These are phyloP conservation scores for Castanospermum australe DNA, from an alignment of 306 rosid species.

Conservation along the genomic window DNA sequence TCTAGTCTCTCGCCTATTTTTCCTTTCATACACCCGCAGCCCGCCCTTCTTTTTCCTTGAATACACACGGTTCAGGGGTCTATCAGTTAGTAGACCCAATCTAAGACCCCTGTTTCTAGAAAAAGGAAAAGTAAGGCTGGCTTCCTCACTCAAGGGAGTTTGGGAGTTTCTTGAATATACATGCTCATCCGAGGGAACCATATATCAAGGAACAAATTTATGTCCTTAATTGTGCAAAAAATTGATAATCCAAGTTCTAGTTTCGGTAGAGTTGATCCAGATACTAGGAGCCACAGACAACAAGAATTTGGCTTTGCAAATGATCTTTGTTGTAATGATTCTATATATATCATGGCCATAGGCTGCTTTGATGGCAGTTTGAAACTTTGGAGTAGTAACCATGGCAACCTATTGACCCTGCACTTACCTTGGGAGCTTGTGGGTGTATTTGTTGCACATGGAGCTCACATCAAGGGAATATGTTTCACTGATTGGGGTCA, in stretches of 20 bases:
- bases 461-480: conserved; percentile 46
- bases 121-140: conserved; percentile 49
- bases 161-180: conserved; percentile 80
- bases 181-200: conserved; percentile 75
- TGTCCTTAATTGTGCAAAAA: conserved; percentile 70
- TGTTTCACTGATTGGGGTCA: conserved; percentile 47
- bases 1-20: too few species aligned
- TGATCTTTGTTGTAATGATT: conserved; percentile 27
- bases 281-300: conserved; percentile 22
- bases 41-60: too few species aligned
- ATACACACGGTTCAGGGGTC: too few species aligned
- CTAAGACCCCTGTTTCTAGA: conserved; percentile 37
- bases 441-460: conserved; percentile 48
- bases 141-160: conserved; percentile 60
- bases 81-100: too few species aligned
- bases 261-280: conserved; percentile 47
- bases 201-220: conserved; percentile 69
- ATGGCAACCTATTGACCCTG: conserved; percentile 33
- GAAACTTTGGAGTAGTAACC: conserved; percentile 61
- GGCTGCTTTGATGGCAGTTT: conserved; percentile 60
- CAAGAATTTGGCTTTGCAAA: conserved; percentile 29
- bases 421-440: conserved; percentile 59
- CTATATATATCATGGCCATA: conserved; percentile 56
- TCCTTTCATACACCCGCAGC: too few species aligned
- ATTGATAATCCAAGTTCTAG: conserved; percentile 63